Percentiles rank a stretch among this genome's conserved stretches.
These are phyloP conservation scores for Neoboletus subvelutipes DNA, from an alignment of 768 basidiomycete species.

Conservation along the genomic window DNA sequence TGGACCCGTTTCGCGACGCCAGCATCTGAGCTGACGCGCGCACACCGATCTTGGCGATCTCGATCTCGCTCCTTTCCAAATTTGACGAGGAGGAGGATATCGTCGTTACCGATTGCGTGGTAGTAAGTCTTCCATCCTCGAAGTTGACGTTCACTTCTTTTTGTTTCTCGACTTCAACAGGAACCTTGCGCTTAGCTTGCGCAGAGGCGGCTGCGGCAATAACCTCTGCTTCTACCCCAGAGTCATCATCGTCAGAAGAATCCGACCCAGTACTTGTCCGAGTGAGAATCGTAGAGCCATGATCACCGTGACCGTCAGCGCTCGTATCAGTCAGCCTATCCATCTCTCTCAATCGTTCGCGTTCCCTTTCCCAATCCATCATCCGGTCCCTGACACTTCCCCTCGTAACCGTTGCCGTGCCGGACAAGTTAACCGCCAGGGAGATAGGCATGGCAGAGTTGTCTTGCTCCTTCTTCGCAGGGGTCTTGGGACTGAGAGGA, in stretches of 20 bases:
- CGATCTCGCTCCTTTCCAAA: conserved; percentile 29
- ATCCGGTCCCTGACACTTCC: conserved; percentile 56
- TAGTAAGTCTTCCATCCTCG: conserved; percentile 8
- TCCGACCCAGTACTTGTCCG: conserved; percentile 14
- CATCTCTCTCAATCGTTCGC: conserved; percentile 68
- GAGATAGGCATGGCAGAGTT: conserved; percentile 9
- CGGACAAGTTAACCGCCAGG: conserved; percentile 18
- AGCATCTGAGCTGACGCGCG: conserved; percentile 31
- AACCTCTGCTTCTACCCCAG: conserved; percentile 27
- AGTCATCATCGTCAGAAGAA: conserved; percentile 30
- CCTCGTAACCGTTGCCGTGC: conserved; percentile 18
- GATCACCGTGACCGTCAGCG: conserved; percentile 39
- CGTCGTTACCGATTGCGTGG: conserved; percentile 14
- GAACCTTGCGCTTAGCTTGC: conserved; percentile 3
- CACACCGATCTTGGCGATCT: conserved; percentile 31
- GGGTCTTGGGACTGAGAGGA: conserved; percentile 17
- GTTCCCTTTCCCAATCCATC: conserved; percentile 74
- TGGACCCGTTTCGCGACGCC: conserved; percentile 25
- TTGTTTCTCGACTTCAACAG: not conserved
- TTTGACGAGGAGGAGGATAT: conserved; percentile 21
- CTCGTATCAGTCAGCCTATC: conserved; percentile 57
- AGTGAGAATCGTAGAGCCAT: conserved; percentile 27
- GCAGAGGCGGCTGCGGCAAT: conserved; percentile 20
- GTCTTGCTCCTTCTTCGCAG: conserved; percentile 18
- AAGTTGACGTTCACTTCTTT: not conserved